Conservation (phyloP, 75 land plant species). For the Cunninghamia lanceolata region DNA sequence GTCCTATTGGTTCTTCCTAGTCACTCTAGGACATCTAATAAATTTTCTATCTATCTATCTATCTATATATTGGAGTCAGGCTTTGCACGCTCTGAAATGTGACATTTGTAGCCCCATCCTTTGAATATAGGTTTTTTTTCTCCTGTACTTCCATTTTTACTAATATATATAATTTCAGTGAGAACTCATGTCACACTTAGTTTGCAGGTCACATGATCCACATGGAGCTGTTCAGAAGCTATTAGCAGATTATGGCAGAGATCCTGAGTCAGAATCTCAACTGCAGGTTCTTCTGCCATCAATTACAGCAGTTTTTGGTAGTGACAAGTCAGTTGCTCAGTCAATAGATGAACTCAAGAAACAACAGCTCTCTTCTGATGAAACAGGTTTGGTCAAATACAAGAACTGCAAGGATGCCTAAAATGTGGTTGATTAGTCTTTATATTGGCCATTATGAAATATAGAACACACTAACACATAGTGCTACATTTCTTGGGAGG, state of each 20-base stretch:
- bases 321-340: constrained; percentile 51
- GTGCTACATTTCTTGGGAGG: too few relatives aligned
- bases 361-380: constrained; percentile 46
- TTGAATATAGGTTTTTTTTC: too few relatives aligned
- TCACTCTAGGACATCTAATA: background rate
- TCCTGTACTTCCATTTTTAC: too few relatives aligned
- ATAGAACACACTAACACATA: background rate
- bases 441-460: background rate
- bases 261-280: constrained; percentile 55
- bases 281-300: constrained; percentile 62
- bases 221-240: constrained; percentile 48
- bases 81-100: too few relatives aligned
- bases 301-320: constrained; percentile 56
- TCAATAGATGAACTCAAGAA: constrained; percentile 63
- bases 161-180: background rate
- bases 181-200: background rate
- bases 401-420: background rate
- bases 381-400: constrained; percentile 40
- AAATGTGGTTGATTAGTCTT: background rate
- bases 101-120: too few relatives aligned
- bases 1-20: background rate
- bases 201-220: constrained; percentile 72
- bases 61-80: background rate
- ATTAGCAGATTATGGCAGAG: constrained; percentile 34
- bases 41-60: background rate